phyloP scores from a whole-genome alignment of 768 basidiomycete genomes.

The Rhodotorula toruloides region DNA sequence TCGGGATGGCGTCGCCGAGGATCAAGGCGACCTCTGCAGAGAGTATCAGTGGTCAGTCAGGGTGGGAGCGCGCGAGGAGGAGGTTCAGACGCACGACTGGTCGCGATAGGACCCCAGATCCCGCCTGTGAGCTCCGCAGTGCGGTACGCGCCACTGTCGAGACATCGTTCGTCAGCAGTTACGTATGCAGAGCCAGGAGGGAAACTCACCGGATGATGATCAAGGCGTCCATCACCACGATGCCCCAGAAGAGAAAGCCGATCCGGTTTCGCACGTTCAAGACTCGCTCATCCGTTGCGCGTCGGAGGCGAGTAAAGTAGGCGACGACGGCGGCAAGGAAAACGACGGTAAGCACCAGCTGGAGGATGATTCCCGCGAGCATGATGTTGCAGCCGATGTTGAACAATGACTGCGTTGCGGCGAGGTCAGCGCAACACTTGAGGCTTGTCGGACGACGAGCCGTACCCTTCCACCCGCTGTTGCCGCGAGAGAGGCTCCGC shows the following conservation, averaged over 20 bases:
- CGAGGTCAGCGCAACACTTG: no score
- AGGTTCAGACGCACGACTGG: neutral
- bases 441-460: no score
- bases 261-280: neutral
- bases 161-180: no score
- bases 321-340: neutral
- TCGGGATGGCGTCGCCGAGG: neutral
- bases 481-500: no score
- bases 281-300: neutral
- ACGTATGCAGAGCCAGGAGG: no score
- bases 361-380: constrained; percentile 18
- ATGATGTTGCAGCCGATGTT: constrained; percentile 17
- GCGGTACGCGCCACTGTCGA: constrained; percentile 14
- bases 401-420: no score
- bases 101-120: neutral
- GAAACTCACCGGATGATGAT: constrained; percentile 12
- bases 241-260: constrained; percentile 5
- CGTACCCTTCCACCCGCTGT: no score
- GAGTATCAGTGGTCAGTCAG: neutral
- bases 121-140: constrained; percentile 17
- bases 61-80: no score
- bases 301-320: neutral
- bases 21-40: constrained; percentile 2
- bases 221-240: neutral
- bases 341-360: constrained; percentile 12